Evolutionary conservation across 176 grass and related monocot species (phyloP).

Genomic region (Paspalum notatum): DNA sequence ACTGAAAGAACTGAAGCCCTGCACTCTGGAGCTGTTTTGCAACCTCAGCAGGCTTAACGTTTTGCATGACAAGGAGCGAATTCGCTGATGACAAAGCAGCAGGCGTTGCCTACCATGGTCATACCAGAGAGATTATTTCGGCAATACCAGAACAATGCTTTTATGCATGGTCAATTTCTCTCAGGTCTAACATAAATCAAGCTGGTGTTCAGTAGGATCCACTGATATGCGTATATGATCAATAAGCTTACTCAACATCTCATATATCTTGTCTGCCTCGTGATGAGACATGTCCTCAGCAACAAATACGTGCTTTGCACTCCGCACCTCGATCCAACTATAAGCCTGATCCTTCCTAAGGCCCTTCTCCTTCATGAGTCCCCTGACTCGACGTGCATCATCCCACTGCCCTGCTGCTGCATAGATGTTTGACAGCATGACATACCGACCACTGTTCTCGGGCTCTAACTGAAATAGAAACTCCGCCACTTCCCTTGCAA

Average conservation of each 20-base stretch:
- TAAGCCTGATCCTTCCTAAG: conserved; percentile 69
- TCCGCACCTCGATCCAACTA: conserved; percentile 78
- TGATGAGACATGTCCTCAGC: conserved; percentile 57
- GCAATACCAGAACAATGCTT: neutral
- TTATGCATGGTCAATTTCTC: neutral
- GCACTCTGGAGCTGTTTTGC: neutral
- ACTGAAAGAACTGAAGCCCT: neutral
- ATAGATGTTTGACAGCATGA: conserved; percentile 80
- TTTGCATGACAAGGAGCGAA: neutral
- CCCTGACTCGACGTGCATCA: conserved; percentile 52
- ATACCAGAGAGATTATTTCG: neutral
- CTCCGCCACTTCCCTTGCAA: conserved; percentile 64
- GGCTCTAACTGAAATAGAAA: conserved; percentile 65
- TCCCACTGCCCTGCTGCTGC: conserved; percentile 69
- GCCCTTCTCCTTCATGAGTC: conserved; percentile 70
- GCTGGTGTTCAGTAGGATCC: conserved; percentile 36
- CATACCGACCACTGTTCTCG: conserved; percentile 67
- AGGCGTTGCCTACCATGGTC: neutral
- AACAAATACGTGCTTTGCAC: conserved; percentile 62
- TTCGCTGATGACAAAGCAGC: conserved; percentile 14
- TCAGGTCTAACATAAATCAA: conserved; percentile 43
- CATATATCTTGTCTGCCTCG: conserved; percentile 49
- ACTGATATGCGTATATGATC: conserved; percentile 43
- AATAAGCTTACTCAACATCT: conserved; percentile 44
- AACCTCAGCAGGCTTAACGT: neutral